A percentile compares a stretch with the other conserved stretches of the same genome.
phyloP scores from a whole-genome alignment of 2,329 filamentous ascomycete genomes.

The Cadophora sp. region DNA sequence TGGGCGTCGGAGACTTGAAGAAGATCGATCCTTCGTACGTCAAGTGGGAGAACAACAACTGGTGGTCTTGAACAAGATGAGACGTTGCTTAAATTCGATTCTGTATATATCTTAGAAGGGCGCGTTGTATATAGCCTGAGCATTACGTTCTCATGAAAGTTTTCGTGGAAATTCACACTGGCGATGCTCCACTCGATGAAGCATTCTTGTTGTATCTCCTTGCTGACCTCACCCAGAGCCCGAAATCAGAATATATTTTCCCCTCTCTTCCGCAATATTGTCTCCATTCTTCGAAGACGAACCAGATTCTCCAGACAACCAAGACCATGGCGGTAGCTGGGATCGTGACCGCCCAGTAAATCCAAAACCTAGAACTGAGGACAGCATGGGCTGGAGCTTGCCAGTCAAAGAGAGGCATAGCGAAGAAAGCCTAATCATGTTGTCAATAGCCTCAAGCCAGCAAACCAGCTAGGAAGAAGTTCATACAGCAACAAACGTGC shows the following conservation, averaged over 20 bases:
- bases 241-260: neutral
- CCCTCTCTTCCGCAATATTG: neutral
- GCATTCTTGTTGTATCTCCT: neutral
- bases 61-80: constrained; percentile 10
- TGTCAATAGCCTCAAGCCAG: too few relatives aligned
- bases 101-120: neutral
- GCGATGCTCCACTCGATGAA: neutral
- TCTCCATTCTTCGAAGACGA: neutral
- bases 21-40: constrained; percentile 22
- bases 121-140: neutral
- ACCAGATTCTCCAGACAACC: neutral
- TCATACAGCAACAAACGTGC: too few relatives aligned
- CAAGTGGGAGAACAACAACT: constrained; percentile 21
- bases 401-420: neutral
- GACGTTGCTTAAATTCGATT: neutral
- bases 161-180: neutral
- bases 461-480: too few relatives aligned
- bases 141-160: neutral
- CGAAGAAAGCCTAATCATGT: neutral
- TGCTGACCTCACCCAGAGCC: neutral
- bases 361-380: neutral
- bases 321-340: neutral
- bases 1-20: constrained; percentile 27
- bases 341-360: neutral
- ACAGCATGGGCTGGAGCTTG: neutral